Base-by-base conservation (phyloP, 305 asterid genomes). In the Ilex paraguariensis region DNA sequence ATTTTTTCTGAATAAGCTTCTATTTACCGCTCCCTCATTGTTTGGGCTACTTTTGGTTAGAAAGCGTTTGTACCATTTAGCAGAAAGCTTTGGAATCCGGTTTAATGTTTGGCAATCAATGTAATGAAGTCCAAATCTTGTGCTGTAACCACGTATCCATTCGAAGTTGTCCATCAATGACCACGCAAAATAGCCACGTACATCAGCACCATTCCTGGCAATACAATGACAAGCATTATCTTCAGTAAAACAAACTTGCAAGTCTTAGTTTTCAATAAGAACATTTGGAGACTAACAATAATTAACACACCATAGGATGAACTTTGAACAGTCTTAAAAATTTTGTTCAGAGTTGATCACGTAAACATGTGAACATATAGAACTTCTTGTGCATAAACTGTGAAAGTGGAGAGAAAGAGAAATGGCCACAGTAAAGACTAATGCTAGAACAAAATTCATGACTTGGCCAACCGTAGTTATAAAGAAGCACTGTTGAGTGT, bases 111-210 rank as follows among this genome's bases (percentile, higher is more conserved):
- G 17, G 5, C 17, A 74, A 33, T 70, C 57, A 17, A 77, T 56
- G 17, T 73, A 65, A 54, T 73, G 70, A 30, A 77, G 79, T 46
- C 82, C 82, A 53, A 70, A 77, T 54, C 62, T 73, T 0, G 57
- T 3, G 0, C 57, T 49, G 62, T 77, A 77, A 12, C 82, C 82
- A 28, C 10, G 14, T 17, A 33, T 5, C 79, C 82, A 77, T 32
- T 77, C 82, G 33, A 63, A 70, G 50, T 70, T 63, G 28, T 77
- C 82, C 71, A 70, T 56, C 58, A 73, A 57, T 5, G 74, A 56
- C 82, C 82, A 77, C 10, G 70, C 39, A 48, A 66, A 77, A 53
- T 73, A 77, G 4, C 82, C 79, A 14, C 77, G 69, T 7, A 77
- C 74, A 31, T 77, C 70, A 32, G 79, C 79, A 16, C 82, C 82